Percentiles rank a stretch among this genome's conserved stretches.
phyloP scores from a whole-genome alignment of 1,284 basidiomycete species.

The Ustilago sp. region DNA sequence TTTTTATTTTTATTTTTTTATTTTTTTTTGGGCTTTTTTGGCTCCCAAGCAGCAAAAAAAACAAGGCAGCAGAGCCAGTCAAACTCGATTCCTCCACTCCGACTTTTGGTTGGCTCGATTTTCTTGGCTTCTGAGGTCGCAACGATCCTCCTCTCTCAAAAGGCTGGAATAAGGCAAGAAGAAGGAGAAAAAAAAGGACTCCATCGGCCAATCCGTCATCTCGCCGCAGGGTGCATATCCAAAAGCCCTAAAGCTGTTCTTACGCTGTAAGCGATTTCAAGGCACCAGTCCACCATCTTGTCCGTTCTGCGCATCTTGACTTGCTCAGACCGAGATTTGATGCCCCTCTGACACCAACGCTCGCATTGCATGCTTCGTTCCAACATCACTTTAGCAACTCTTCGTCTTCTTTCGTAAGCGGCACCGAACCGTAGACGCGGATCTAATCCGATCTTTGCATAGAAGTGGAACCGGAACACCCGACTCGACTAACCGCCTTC shows the following conservation, averaged over 20 bases:
- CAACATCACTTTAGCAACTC: neutral
- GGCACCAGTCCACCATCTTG: neutral
- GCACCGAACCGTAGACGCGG: neutral
- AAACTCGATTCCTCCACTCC: neutral
- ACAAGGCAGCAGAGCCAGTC: constrained; percentile 3
- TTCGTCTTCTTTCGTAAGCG: neutral
- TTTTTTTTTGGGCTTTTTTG: neutral
- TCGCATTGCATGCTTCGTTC: neutral
- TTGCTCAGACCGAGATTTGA: neutral
- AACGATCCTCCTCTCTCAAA: neutral
- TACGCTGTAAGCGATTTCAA: neutral
- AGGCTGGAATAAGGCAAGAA: constrained; percentile 8
- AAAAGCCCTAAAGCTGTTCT: neutral
- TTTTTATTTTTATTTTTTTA: no score
- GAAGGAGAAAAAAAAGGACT: neutral
- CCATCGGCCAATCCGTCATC: constrained; percentile 24
- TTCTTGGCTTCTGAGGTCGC: no score
- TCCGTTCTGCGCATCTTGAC: neutral
- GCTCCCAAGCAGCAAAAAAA: neutral
- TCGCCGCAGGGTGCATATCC: constrained; percentile 24
- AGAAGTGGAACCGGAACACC: neutral
- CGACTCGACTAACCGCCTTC: neutral
- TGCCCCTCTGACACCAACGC: no score
- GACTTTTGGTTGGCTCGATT: neutral
- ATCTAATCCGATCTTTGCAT: neutral